Evolutionary conservation across 176 grass and related monocot genomes (phyloP).

Genomic region (Metroxylon sagu): DNA sequence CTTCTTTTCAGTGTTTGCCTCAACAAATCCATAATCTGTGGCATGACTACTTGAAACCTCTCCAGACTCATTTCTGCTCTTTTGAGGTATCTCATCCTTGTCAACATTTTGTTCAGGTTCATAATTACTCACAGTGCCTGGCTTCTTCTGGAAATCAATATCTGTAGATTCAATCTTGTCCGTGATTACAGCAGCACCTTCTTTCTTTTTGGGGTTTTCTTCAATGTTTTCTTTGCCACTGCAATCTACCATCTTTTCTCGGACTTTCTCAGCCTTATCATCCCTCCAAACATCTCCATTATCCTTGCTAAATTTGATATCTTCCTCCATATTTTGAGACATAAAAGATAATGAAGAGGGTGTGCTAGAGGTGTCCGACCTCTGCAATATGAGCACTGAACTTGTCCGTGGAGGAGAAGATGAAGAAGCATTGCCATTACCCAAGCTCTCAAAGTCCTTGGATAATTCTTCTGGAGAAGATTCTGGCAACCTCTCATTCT

Average conservation of each 20-base stretch:
- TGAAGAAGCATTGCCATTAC: neutral
- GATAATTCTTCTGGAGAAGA: neutral
- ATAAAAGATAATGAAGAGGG: neutral
- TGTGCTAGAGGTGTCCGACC: neutral
- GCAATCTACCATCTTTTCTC: conserved; percentile 5
- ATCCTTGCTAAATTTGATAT: too few species aligned
- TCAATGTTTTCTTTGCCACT: neutral
- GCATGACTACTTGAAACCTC: neutral
- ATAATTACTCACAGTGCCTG: too few species aligned
- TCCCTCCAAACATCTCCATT: neutral
- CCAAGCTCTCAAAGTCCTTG: neutral
- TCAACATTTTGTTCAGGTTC: too few species aligned
- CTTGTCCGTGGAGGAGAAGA: neutral
- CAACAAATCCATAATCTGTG: neutral
- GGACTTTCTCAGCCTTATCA: neutral
- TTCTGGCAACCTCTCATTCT: too few species aligned
- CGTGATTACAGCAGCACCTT: too few species aligned
- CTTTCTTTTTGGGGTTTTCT: neutral
- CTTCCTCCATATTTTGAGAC: neutral
- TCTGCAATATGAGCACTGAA: neutral
- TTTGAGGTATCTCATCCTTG: neutral
- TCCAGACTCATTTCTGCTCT: neutral
- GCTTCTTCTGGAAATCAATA: too few species aligned
- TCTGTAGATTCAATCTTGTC: too few species aligned
- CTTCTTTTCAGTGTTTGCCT: neutral